Evolutionary conservation across 441 rosid species (phyloP).

Genomic region (Erodium chrysanthum): DNA sequence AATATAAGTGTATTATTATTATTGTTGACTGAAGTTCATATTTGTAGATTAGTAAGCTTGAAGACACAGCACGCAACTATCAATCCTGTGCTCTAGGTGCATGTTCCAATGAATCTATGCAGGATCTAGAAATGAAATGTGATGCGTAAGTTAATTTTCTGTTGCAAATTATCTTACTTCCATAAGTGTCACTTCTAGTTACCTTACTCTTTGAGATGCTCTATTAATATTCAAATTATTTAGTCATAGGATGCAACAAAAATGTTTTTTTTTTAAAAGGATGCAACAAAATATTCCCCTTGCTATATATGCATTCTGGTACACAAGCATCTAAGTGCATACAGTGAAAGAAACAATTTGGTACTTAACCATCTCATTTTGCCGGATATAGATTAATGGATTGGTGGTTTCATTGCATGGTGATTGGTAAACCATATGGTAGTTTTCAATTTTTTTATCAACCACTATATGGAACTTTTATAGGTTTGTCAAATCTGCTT

Average conservation of each 20-base stretch:
- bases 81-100: conserved; percentile 32
- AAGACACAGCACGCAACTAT: conserved; percentile 34
- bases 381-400: no score
- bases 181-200: background rate
- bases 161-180: conserved; percentile 1
- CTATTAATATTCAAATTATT: background rate
- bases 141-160: conserved; percentile 24
- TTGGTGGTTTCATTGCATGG: no score
- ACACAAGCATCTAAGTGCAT: no score
- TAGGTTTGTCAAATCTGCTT: conserved; percentile 38
- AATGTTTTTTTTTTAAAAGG: no score
- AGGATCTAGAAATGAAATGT: conserved; percentile 30
- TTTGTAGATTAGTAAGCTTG: conserved; percentile 35
- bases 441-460: no score
- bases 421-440: no score
- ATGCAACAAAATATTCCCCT: no score
- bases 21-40: conserved; percentile 11
- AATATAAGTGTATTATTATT: background rate
- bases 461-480: conserved; percentile 1
- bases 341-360: no score
- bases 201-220: background rate
- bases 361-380: no score
- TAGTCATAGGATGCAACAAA: background rate
- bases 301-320: no score
- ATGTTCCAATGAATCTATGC: conserved; percentile 25